A percentile compares a stretch with the other conserved stretches of the same genome.
These are phyloP conservation scores for Dichomitus squalens DNA, from an alignment of 1,284 basidiomycete species.

Conservation along the genomic window DNA sequence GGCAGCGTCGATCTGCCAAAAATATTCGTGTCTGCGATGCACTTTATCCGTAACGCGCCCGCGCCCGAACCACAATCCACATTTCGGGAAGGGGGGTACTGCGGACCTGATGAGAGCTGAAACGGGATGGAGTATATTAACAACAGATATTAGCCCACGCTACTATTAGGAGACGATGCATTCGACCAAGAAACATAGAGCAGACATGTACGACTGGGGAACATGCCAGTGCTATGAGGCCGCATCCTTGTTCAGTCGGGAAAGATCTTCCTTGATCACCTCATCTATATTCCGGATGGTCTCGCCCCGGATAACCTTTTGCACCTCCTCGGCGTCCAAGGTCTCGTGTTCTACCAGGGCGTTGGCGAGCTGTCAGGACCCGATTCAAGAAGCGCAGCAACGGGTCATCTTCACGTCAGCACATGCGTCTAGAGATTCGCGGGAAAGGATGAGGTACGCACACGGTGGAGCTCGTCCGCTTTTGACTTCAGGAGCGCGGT, in stretches of 20 bases:
- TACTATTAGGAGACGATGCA: slow-evolving; percentile 14
- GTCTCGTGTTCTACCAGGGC: slow-evolving; percentile 95
- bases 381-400: slow-evolving; percentile 8
- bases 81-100: not conserved
- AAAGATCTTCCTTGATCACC: slow-evolving; percentile 59
- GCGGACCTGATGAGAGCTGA: not conserved
- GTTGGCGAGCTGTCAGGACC: slow-evolving; percentile 67
- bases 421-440: slow-evolving; percentile 1
- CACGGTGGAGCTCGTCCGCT: slow-evolving; percentile 81
- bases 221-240: slow-evolving; percentile 22
- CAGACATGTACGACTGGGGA: not conserved
- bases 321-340: slow-evolving; percentile 84
- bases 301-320: slow-evolving; percentile 82
- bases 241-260: slow-evolving; percentile 36
- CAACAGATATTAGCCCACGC: slow-evolving; percentile 20
- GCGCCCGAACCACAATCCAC: not conserved
- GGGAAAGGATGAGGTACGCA: slow-evolving; percentile 39
- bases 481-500: slow-evolving; percentile 68
- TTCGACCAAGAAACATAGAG: slow-evolving; percentile 13
- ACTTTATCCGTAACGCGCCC: not conserved
- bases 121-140: slow-evolving; percentile 18
- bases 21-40: not conserved
- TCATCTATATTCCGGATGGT: slow-evolving; percentile 69
- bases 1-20: slow-evolving; percentile 7
- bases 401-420: slow-evolving; percentile 16